Evolutionary conservation across 2,329 filamentous ascomycete species (phyloP), one percentile per base, ranked within the genome.

Genomic region (Herpomyces periplanetae): DNA sequence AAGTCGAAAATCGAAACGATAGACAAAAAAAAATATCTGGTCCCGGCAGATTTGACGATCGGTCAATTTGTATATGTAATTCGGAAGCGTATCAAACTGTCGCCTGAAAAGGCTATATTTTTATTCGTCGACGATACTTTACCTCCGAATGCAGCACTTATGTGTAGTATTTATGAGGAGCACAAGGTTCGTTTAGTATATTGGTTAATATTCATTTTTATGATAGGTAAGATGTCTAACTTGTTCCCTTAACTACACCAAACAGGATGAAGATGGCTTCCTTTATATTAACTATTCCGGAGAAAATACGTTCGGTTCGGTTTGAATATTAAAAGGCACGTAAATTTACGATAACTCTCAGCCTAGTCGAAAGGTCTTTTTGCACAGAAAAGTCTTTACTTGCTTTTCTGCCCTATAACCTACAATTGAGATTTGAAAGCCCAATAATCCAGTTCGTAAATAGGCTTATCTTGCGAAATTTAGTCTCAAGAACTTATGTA

Each of bases 11-110:
- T 96, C 33, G 80, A 80, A 24, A 91, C 80, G 30, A 96, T 96
- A 52, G 80, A 96, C 48, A 96, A 96, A 62, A 96, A 96, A 60
- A 96, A 96, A 50, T 96, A 96, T 38, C 56, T 96, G 18, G 80
- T 96, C 11, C 80, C 80, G 7, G 71, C 80, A 31, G 80, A 96
- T 38, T 57, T 96, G 37, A 96, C 80, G 26, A 80, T 96, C 27
- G 80, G 80, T 34, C 80, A 96, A 60, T 88, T 96, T 39, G 80
- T 96, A 47, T 96, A 96, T 44, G 80, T 96, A 28, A 96, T 96
- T 45, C 71, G 80, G 41, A 96, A 96, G 57, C 65, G 80, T 37
- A 96, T 96, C 49, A 96, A 96, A 68, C 56, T 96, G 30, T 87
- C 71, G 21, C 80, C 80, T 13, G 80, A 96, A 51, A 96, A 96